Evolutionary conservation across 257 asterid genomes (phyloP).

Genomic region (Solanum appendiculatum): DNA sequence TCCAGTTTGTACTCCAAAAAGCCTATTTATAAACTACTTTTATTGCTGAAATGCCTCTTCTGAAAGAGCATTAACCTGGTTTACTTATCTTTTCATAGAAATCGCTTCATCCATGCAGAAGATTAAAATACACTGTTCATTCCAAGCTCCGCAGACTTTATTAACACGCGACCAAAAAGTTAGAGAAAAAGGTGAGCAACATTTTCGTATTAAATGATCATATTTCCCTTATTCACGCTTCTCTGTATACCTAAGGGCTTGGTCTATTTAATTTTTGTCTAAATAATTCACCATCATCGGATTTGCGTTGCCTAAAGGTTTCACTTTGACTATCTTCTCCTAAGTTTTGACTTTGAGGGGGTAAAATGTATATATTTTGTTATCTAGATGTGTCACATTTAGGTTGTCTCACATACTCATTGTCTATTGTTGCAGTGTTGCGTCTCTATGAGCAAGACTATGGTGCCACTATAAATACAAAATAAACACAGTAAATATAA

Average conservation of each 20-base stretch:
- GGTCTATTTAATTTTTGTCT: not conserved
- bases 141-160: not conserved
- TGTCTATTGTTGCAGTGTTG: not conserved
- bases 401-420: not conserved
- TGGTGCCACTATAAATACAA: not conserved
- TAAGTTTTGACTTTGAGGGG: not conserved
- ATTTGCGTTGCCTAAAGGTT: not conserved
- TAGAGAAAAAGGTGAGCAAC: not conserved
- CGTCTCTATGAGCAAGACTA: not conserved
- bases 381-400: not conserved
- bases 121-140: not conserved
- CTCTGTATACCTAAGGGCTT: not conserved
- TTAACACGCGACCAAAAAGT: not conserved
- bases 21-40: not conserved
- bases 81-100: not conserved
- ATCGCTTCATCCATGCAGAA: not conserved
- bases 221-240: not conserved
- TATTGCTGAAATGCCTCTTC: not conserved
- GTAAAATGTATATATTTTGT: not conserved
- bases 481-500: not conserved
- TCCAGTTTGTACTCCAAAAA: not conserved
- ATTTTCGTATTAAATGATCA: not conserved
- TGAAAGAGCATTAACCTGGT: not conserved
- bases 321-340: not conserved
- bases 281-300: not conserved